These are phyloP conservation scores for Isatis tinctoria DNA, from an alignment of 345 rosid species.

Conservation along the genomic window DNA sequence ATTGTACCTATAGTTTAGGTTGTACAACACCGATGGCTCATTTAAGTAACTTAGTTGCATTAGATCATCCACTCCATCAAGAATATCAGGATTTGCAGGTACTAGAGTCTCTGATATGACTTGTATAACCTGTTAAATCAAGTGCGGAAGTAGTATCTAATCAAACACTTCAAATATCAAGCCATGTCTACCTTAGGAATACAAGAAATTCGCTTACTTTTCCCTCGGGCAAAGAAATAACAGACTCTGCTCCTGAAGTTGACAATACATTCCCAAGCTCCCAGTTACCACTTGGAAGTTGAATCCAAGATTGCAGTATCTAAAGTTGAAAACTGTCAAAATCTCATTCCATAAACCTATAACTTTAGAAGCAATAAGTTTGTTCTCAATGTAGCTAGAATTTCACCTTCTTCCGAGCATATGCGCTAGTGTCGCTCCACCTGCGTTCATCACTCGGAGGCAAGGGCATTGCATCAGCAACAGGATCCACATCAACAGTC, in stretches of 20 bases:
- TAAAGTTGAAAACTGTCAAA: conserved; percentile 37
- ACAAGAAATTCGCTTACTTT: conserved; percentile 50
- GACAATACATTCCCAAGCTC: conserved; percentile 72
- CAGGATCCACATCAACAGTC: conserved; percentile 44
- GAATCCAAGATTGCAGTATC: conserved; percentile 88
- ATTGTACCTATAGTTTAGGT: conserved; percentile 84
- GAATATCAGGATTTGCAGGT: conserved; percentile 95
- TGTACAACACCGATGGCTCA: conserved; percentile 93
- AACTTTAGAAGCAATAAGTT: not conserved
- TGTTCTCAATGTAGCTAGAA: not conserved
- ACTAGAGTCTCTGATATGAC: conserved; percentile 69
- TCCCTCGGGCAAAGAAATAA: conserved; percentile 67
- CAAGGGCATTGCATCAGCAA: conserved; percentile 39
- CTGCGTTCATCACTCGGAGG: conserved; percentile 49
- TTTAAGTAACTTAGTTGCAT: conserved; percentile 98
- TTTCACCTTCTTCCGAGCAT: conserved; percentile 62
- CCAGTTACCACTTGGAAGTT: conserved; percentile 85
- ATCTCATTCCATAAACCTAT: not conserved
- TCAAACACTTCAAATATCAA: conserved; percentile 10
- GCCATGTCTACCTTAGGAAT: conserved; percentile 11
- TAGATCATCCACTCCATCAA: conserved; percentile 96
- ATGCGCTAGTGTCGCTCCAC: conserved; percentile 78
- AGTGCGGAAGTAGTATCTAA: conserved; percentile 1
- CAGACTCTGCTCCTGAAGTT: conserved; percentile 60
- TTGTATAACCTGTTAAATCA: conserved; percentile 49